Evolutionary conservation across 2,329 filamentous ascomycete genomes (phyloP).

Genomic region (Ampelomyces quisqualis): DNA sequence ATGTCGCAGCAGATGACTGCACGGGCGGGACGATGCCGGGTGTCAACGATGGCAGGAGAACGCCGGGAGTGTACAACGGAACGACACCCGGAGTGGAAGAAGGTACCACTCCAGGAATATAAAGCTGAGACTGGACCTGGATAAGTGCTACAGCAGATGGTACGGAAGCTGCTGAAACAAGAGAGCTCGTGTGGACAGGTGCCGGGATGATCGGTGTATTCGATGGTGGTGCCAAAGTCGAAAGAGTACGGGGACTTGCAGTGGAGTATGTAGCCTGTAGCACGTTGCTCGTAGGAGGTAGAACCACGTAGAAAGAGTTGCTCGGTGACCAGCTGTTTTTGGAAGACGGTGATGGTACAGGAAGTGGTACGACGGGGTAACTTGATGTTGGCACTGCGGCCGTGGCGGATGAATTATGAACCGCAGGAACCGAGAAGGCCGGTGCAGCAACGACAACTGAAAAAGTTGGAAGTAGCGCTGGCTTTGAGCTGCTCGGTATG

Average conservation of each 20-base stretch:
- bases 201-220: not conserved
- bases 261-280: not conserved
- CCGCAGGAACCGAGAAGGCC: not conserved
- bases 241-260: not conserved
- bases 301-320: slow-evolving; percentile 5
- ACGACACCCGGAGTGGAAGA: slow-evolving; percentile 1
- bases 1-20: not conserved
- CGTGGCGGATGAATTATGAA: not conserved
- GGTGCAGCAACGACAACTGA: not conserved
- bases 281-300: not conserved
- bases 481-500: not conserved
- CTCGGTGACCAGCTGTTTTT: slow-evolving; percentile 2
- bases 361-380: not conserved
- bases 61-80: slow-evolving; percentile 3
- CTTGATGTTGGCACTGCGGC: not conserved
- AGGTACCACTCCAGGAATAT: not conserved
- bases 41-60: not conserved
- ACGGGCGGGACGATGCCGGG: slow-evolving; percentile 1
- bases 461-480: not conserved
- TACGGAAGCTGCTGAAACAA: too few relatives aligned
- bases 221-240: not conserved
- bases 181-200: too few relatives aligned
- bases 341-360: not conserved
- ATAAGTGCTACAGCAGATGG: not conserved
- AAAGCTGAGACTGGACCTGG: not conserved